Evolutionary conservation across 768 basidiomycete species (phyloP).

Genomic region (Lactarius tabidus): DNA sequence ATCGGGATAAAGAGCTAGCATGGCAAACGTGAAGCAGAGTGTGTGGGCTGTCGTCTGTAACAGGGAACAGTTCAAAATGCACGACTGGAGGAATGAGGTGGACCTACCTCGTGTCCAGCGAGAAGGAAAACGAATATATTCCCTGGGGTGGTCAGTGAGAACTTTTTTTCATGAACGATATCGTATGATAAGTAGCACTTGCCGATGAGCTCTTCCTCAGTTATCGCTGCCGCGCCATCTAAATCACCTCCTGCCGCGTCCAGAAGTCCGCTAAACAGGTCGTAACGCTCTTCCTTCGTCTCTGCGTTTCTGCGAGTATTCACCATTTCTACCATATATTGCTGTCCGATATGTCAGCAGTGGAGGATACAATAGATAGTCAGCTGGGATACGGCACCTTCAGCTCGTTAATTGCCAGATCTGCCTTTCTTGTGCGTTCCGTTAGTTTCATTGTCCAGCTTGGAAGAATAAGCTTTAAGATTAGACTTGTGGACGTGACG

Average conservation of each 20-base stretch:
- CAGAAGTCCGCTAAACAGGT: conserved; percentile 31
- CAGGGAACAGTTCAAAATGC: not conserved
- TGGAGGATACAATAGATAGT: not conserved
- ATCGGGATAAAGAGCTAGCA: conserved; percentile 41
- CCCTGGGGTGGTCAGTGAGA: conserved; percentile 5
- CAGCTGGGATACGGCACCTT: conserved; percentile 30
- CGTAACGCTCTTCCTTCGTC: conserved; percentile 25
- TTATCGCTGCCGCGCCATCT: conserved; percentile 20
- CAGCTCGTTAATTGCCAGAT: conserved; percentile 42
- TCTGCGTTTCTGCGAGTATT: conserved; percentile 17
- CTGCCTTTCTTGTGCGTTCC: conserved; percentile 31
- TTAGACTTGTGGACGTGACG: conserved; percentile 37
- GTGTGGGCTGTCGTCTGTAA: conserved; percentile 38
- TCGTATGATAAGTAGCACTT: not conserved
- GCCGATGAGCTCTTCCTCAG: conserved; percentile 28
- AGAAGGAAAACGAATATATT: conserved; percentile 35
- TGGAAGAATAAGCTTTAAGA: conserved; percentile 38
- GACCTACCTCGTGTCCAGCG: conserved; percentile 34
- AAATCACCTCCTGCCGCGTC: conserved; percentile 24
- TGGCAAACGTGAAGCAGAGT: conserved; percentile 37
- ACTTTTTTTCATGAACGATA: not conserved
- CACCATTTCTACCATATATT: conserved; percentile 32
- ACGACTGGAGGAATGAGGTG: not conserved
- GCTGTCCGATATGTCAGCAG: conserved; percentile 5
- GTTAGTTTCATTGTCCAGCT: conserved; percentile 40